phyloP scores from a whole-genome alignment of 73 alveolate species.

The Urostyla sp. region DNA sequence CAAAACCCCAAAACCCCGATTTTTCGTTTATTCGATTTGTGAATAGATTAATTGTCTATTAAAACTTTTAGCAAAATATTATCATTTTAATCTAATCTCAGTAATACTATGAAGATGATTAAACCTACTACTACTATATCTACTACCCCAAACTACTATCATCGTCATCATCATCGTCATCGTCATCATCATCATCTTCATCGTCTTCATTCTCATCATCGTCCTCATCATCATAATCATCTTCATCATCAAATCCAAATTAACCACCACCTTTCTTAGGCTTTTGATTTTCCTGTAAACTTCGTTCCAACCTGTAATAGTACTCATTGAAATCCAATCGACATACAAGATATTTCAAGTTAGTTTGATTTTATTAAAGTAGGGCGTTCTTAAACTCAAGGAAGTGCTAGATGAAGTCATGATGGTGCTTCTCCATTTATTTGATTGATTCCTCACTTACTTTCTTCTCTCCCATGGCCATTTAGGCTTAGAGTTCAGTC shows the following conservation, averaged over 20 bases:
- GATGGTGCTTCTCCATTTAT: conserved; percentile 44
- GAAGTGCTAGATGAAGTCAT: conserved; percentile 35
- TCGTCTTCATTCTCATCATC: conserved; percentile 68
- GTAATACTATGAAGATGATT: not conserved
- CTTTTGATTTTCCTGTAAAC: not conserved
- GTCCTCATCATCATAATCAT: conserved; percentile 36
- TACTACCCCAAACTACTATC: not conserved
- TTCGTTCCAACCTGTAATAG: conserved; percentile 74
- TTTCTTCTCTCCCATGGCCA: conserved; percentile 39
- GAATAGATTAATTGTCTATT: too few species aligned
- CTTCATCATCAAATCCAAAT: conserved; percentile 55
- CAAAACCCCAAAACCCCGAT: too few species aligned
- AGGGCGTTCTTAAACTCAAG: conserved; percentile 28
- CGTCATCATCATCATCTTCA: conserved; percentile 74
- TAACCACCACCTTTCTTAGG: conserved; percentile 48
- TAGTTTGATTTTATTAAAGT: conserved; percentile 58
- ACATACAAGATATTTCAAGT: conserved; percentile 82
- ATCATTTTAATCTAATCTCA: too few species aligned
- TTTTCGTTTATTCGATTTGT: too few species aligned
- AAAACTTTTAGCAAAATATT: too few species aligned
- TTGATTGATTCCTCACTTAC: conserved; percentile 49
- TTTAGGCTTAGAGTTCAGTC: conserved; percentile 43
- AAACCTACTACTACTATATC: not conserved
- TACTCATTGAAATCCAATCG: conserved; percentile 92
- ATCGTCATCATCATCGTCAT: conserved; percentile 63